These are phyloP conservation scores for Gastrolobium villosum DNA, from an alignment of 306 rosid species.

Conservation along the genomic window DNA sequence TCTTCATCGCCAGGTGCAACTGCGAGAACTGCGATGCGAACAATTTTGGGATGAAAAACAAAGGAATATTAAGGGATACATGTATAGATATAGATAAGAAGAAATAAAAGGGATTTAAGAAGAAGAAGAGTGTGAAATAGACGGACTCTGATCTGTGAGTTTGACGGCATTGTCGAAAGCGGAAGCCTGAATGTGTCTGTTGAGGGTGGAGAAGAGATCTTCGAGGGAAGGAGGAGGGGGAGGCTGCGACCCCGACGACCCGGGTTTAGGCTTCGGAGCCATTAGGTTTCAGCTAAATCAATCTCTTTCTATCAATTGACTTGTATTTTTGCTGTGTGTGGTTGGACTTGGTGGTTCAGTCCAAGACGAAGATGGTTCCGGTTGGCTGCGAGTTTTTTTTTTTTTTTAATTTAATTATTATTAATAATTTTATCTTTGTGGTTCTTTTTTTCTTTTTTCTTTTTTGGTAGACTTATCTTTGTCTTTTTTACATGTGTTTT, in stretches of 20 bases:
- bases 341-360: too few relatives aligned
- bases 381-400: neutral
- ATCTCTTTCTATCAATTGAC: neutral
- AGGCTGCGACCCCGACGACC: conserved; percentile 53
- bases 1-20: conserved; percentile 80
- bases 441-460: too few relatives aligned
- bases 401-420: neutral
- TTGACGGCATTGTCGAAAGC: conserved; percentile 75
- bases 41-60: neutral
- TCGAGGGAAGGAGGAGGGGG: conserved; percentile 78
- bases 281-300: conserved; percentile 50
- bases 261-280: conserved; percentile 87
- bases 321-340: neutral
- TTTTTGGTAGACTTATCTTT: too few relatives aligned
- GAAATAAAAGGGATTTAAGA: conserved; percentile 1
- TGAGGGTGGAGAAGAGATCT: conserved; percentile 86
- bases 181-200: conserved; percentile 72
- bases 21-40: conserved; percentile 71
- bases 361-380: conserved; percentile 12
- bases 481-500: too few relatives aligned
- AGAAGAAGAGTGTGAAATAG: neutral
- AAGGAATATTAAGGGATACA: neutral
- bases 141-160: conserved; percentile 88
- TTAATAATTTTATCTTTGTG: too few relatives aligned
- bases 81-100: neutral